A percentile compares a stretch with the other conserved stretches of the same genome.
phyloP scores from a whole-genome alignment of 257 asterid genomes.

The Solanum phureja region DNA sequence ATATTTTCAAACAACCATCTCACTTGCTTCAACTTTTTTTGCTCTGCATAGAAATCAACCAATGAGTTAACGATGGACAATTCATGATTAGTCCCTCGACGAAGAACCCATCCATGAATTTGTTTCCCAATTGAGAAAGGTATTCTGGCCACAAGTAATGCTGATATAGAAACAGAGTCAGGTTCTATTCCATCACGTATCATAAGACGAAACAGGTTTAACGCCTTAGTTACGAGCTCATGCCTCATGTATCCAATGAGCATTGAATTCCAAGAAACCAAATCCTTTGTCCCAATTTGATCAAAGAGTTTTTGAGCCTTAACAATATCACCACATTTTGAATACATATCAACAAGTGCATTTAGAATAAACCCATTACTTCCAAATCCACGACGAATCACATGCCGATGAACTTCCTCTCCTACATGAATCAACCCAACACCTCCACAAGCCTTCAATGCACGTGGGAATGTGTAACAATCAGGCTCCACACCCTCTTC shows the following conservation, averaged over 20 bases:
- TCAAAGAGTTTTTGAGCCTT: constrained; percentile 49
- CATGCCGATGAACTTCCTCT: constrained; percentile 75
- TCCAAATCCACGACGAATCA: constrained; percentile 44
- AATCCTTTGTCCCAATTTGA: constrained; percentile 32
- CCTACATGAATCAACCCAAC: constrained; percentile 56
- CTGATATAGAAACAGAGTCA: constrained; percentile 47
- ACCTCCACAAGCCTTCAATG: constrained; percentile 76
- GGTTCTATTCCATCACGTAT: constrained; percentile 34
- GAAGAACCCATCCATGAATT: constrained; percentile 67
- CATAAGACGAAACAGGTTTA: constrained; percentile 32
- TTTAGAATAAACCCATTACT: constrained; percentile 44
- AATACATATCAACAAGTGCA: constrained; percentile 66
- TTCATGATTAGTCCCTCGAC: constrained; percentile 42
- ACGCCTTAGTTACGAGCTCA: constrained; percentile 40
- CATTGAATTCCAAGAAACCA: constrained; percentile 84
- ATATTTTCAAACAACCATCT: constrained; percentile 48
- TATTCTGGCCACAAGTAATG: constrained; percentile 27
- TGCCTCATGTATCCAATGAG: constrained; percentile 55
- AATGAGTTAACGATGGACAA: constrained; percentile 47
- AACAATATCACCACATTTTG: constrained; percentile 76
- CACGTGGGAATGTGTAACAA: constrained; percentile 73
- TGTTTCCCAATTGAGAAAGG: constrained; percentile 27
- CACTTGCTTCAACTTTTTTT: constrained; percentile 11
- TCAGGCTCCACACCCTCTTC: constrained; percentile 83
- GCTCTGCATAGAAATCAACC: constrained; percentile 49